These are phyloP conservation scores for Colletotrichum sublineola DNA, from an alignment of 2,329 filamentous ascomycete genomes.

Conservation along the genomic window DNA sequence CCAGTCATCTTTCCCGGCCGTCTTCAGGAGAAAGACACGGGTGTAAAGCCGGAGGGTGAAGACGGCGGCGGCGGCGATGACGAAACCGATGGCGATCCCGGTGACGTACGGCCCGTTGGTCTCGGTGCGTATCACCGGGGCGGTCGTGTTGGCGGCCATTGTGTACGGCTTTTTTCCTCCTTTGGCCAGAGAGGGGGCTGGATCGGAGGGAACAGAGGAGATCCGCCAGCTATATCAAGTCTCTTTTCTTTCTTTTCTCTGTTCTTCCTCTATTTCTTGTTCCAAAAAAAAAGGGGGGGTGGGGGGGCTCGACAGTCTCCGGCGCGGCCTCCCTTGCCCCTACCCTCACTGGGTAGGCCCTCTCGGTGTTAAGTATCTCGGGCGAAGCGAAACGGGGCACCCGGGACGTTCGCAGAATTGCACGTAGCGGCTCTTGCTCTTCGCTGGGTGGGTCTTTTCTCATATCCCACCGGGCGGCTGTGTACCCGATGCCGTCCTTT, in stretches of 20 bases:
- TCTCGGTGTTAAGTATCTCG: not conserved
- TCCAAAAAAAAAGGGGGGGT: not conserved
- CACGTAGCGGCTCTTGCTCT: not conserved
- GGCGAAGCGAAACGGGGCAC: not conserved
- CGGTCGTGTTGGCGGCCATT: not conserved
- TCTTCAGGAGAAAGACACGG: conserved; percentile 44
- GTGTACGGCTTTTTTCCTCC: not conserved
- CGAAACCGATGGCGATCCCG: conserved; percentile 45
- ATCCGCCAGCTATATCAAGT: not conserved
- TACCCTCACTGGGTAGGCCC: not conserved
- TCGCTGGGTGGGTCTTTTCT: not conserved
- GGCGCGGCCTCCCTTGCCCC: too few relatives aligned
- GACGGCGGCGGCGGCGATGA: conserved; percentile 35
- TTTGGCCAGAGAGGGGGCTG: not conserved
- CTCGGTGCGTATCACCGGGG: conserved; percentile 40
- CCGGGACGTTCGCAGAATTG: not conserved
- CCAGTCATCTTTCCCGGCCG: conserved; percentile 48
- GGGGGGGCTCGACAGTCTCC: too few relatives aligned
- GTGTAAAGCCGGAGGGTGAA: conserved; percentile 46
- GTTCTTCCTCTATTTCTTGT: not conserved
- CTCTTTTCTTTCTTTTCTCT: not conserved
- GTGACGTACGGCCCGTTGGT: conserved; percentile 44
- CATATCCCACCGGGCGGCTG: not conserved
- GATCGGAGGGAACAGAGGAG: not conserved
- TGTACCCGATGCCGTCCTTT: not conserved